A percentile compares a stretch with the other conserved stretches of the same genome.
phyloP scores from a whole-genome alignment of 2,329 filamentous ascomycete genomes.

The Aureobasidium melanogenum region DNA sequence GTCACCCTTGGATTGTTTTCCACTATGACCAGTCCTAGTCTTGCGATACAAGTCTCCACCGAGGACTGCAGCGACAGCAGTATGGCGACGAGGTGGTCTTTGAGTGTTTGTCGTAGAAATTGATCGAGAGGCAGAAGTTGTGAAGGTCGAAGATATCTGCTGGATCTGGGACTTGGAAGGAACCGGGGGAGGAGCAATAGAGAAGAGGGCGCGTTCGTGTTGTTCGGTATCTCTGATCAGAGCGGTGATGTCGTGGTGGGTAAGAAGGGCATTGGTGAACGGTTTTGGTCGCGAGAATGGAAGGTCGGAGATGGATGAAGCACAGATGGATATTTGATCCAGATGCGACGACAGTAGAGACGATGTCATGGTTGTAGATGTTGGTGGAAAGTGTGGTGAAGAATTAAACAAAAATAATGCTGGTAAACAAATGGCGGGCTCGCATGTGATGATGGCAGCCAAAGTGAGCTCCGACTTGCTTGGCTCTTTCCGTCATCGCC shows the following conservation, averaged over 20 bases:
- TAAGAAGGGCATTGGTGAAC: slow-evolving; percentile 88
- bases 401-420: background rate
- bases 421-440: slow-evolving; percentile 6
- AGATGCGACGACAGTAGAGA: slow-evolving; percentile 39
- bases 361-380: slow-evolving; percentile 2
- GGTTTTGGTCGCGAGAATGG: slow-evolving; percentile 80
- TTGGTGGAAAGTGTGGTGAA: background rate
- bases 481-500: slow-evolving; percentile 11
- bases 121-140: slow-evolving; percentile 35
- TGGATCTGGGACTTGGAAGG: slow-evolving; percentile 30
- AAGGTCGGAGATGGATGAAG: slow-evolving; percentile 39
- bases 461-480: background rate
- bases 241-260: slow-evolving; percentile 82
- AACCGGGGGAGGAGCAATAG: slow-evolving; percentile 63
- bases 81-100: slow-evolving; percentile 57
- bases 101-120: slow-evolving; percentile 23
- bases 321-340: slow-evolving; percentile 42
- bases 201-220: slow-evolving; percentile 92
- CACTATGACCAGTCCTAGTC: slow-evolving; percentile 48
- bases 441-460: slow-evolving; percentile 9
- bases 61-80: slow-evolving; percentile 81
- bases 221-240: slow-evolving; percentile 91
- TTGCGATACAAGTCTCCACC: slow-evolving; percentile 79
- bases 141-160: slow-evolving; percentile 10
- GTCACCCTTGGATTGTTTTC: slow-evolving; percentile 49